Base-by-base conservation (phyloP, 805 yeast species). In the Cyberlindnera petersonii region DNA sequence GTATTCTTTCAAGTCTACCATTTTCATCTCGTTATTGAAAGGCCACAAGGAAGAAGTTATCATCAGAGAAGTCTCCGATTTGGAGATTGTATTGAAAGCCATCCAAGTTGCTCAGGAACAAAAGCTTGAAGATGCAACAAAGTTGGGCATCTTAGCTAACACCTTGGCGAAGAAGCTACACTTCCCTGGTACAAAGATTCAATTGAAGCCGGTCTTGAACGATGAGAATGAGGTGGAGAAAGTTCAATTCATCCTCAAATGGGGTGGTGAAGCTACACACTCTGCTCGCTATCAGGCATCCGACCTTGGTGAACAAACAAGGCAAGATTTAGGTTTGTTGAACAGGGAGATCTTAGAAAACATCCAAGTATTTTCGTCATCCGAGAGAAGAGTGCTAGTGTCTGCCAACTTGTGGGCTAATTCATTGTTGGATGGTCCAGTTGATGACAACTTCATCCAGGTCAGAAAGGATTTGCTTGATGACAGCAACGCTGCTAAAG, bases 201-300 rank as follows among this genome's bases (percentile, higher is more conserved):
- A 93, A 65, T 66, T 93, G 53, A 93, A 93, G 60, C 99, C 99
- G 0, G 80, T 91, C 4, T 57, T 89, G 40, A 73, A 74, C 52
- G 65, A 69, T 11, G 79, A 75, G 27, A 80, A 75, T 26, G 79
- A 81, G 24, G 93, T 93, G 16, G 97, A 91, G 49, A 93, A 93
- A 59, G 97, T 91, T 18, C 98, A 93, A 62, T 80, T 93, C 47
- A 94, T 93, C 46, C 69, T 93, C 53, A 93, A 93, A 60, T 93
- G 98, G 98, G 98, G 98, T 53, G 99, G 99, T 47, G 99, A 93
- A 62, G 97, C 98, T 6, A 93, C 99, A 2, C 99, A 93, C 61
- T 88, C 97, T 9, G 97, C 98, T 2, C 76, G 82, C 47, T 85
- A 87, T 59, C 99, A 93, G 65, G 95, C 96, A 1, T 75, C 82